These are phyloP conservation scores for Eragrostis curvula DNA, from an alignment of 176 grass and related monocot genomes.

Conservation along the genomic window DNA sequence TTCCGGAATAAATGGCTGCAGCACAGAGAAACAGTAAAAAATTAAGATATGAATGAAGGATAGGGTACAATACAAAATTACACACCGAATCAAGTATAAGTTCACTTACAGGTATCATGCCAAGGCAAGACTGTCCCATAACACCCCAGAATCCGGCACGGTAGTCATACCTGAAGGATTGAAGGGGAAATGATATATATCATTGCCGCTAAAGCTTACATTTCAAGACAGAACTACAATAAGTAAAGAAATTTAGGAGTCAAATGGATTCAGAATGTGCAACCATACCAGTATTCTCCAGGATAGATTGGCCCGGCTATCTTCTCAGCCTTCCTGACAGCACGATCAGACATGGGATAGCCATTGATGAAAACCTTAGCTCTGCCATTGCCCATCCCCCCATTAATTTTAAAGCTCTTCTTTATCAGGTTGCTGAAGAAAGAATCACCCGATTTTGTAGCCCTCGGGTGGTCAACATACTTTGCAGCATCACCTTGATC, in stretches of 20 bases:
- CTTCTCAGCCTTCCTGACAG: conserved; percentile 91
- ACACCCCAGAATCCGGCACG: conserved; percentile 94
- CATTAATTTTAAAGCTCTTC: conserved; percentile 77
- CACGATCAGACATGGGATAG: conserved; percentile 71
- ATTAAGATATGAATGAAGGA: conserved; percentile 5
- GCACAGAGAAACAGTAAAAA: conserved; percentile 30
- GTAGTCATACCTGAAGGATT: conserved; percentile 80
- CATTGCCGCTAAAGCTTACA: not conserved
- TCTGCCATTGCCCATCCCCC: conserved; percentile 52
- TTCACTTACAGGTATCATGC: conserved; percentile 91
- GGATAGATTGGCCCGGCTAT: conserved; percentile 81
- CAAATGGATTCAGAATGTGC: not conserved
- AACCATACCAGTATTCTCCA: conserved; percentile 82
- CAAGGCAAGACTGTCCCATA: conserved; percentile 80
- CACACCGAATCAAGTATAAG: not conserved
- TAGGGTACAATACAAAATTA: not conserved
- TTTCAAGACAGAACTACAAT: not conserved
- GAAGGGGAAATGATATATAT: conserved; percentile 15
- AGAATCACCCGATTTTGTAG: conserved; percentile 66
- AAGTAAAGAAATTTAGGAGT: not conserved
- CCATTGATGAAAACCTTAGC: conserved; percentile 83
- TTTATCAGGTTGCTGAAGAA: conserved; percentile 93
- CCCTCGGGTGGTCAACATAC: conserved; percentile 45
- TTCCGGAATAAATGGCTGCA: conserved; percentile 82
- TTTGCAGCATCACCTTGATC: conserved; percentile 49